Conservation (phyloP, 768 basidiomycete species). For the Leccinum longicurvipes region DNA sequence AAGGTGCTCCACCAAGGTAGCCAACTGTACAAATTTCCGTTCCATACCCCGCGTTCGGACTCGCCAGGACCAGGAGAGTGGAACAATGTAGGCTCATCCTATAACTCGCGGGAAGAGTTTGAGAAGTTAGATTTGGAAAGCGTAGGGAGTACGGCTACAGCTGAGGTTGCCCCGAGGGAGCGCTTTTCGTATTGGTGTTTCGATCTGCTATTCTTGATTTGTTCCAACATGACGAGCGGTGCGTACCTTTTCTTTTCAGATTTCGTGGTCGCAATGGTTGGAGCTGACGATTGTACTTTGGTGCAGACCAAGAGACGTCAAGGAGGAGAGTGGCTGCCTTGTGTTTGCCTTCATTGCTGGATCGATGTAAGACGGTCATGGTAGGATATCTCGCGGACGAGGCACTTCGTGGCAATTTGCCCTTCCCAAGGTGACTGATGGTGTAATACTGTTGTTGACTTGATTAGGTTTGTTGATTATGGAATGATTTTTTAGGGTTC, state of each 20-base stretch:
- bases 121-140: conserved; percentile 38
- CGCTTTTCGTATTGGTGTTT: conserved; percentile 93
- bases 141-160: conserved; percentile 60
- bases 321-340: conserved; percentile 71
- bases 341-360: conserved; percentile 67
- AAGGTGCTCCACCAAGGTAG: conserved; percentile 74
- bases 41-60: conserved; percentile 3
- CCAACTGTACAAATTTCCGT: conserved; percentile 44
- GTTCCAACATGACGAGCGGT: conserved; percentile 66
- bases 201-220: conserved; percentile 79
- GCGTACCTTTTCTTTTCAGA: conserved; percentile 3
- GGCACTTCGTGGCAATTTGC: conserved; percentile 77
- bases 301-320: conserved; percentile 56
- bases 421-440: conserved; percentile 71
- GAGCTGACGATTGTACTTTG: neutral
- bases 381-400: conserved; percentile 81
- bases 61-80: conserved; percentile 11
- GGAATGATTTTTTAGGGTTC: conserved; percentile 44
- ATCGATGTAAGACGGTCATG: conserved; percentile 69
- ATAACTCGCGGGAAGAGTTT: conserved; percentile 26
- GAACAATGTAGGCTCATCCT: conserved; percentile 6
- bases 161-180: conserved; percentile 63
- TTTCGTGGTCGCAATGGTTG: no score
- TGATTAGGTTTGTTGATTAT: neutral
- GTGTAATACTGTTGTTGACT: neutral